Percentiles rank a stretch among this genome's conserved stretches.
Evolutionary conservation across 2,329 filamentous ascomycete species (phyloP).

Genomic region (Paradendryphiella salina): DNA sequence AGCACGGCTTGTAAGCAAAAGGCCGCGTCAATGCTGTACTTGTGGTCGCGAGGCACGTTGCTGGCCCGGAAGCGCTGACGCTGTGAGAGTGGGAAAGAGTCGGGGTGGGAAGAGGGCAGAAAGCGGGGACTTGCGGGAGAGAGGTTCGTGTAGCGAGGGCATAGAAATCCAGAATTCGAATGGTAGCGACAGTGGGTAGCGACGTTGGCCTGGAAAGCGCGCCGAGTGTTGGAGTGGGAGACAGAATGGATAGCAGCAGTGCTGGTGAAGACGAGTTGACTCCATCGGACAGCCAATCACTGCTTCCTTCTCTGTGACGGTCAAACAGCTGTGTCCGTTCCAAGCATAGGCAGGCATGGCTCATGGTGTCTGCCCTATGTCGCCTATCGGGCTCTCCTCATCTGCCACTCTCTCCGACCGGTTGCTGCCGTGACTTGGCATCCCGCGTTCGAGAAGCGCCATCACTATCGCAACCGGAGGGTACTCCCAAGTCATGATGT

Average conservation of each 20-base stretch:
- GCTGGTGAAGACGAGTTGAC: constrained; percentile 17
- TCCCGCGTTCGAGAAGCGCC: neutral
- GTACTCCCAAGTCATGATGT: neutral
- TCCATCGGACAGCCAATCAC: constrained; percentile 8
- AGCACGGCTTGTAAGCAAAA: neutral
- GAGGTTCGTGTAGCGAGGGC: constrained; percentile 20
- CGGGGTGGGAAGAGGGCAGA: constrained; percentile 1
- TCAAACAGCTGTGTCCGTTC: neutral
- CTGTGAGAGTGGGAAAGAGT: constrained; percentile 6
- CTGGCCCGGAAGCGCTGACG: constrained; percentile 8
- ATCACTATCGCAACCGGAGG: neutral
- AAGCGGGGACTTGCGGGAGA: neutral
- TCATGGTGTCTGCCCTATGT: neutral
- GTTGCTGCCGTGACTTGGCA: neutral
- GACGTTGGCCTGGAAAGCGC: constrained; percentile 15
- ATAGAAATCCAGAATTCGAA: constrained; percentile 18
- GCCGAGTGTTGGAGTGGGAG: constrained; percentile 21
- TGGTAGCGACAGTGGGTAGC: constrained; percentile 18
- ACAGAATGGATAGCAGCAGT: constrained; percentile 18
- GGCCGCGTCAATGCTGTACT: neutral
- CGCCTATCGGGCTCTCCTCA: constrained; percentile 5
- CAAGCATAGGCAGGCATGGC: neutral
- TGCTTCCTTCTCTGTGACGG: neutral
- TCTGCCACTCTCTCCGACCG: neutral
- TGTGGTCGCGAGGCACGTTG: constrained; percentile 1